Evolutionary conservation across 2,329 filamentous ascomycete species (phyloP).

Genomic region (Periconia macrospinosa): DNA sequence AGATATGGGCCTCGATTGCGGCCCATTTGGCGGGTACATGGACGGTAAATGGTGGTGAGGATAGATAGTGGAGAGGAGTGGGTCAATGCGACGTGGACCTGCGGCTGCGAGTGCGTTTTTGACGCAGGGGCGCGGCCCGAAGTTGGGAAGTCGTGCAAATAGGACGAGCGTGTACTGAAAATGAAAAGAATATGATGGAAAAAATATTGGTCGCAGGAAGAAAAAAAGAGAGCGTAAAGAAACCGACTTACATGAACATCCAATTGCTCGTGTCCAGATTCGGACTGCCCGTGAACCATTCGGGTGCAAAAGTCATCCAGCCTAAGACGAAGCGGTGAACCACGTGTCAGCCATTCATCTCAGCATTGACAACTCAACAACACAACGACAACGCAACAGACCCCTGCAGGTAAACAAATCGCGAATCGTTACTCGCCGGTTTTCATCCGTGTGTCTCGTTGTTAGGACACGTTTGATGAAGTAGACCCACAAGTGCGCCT

Average conservation of each 20-base stretch:
- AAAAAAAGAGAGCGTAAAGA: not conserved
- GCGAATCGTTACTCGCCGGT: not conserved
- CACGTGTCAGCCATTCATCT: slow-evolving; percentile 40
- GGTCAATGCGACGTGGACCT: slow-evolving; percentile 3
- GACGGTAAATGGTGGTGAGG: not conserved
- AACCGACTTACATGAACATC: slow-evolving; percentile 56
- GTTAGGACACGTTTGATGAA: slow-evolving; percentile 8
- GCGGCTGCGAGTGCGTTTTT: not conserved
- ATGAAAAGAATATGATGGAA: not conserved
- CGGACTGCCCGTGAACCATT: slow-evolving; percentile 63
- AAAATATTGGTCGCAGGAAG: not conserved
- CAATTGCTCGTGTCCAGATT: slow-evolving; percentile 62
- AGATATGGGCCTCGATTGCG: too few species aligned
- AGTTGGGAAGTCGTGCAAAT: not conserved
- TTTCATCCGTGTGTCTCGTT: not conserved
- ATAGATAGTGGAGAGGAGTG: not conserved
- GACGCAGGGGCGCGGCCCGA: not conserved
- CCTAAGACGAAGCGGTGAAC: slow-evolving; percentile 40
- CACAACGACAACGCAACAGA: slow-evolving; percentile 13
- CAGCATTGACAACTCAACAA: slow-evolving; percentile 15
- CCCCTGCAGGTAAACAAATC: slow-evolving; percentile 6
- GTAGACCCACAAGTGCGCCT: slow-evolving; percentile 13
- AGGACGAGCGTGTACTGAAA: not conserved
- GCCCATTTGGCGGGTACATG: too few species aligned
- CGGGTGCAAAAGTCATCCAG: slow-evolving; percentile 68